Evolutionary conservation across 345 rosid species (phyloP).

Genomic region (Brassica carinata): DNA sequence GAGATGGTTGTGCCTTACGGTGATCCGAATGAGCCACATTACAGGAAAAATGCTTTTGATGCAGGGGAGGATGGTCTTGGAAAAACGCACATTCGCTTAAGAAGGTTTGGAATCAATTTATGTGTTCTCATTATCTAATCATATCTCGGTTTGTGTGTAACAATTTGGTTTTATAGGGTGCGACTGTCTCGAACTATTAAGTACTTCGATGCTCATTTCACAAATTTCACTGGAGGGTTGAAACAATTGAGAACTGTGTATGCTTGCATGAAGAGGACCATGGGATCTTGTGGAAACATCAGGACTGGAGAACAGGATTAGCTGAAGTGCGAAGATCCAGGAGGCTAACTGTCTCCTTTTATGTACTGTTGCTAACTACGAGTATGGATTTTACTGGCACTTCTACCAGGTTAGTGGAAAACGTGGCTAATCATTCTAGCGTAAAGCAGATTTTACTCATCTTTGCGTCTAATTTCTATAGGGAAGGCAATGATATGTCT

Average conservation of each 20-base stretch:
- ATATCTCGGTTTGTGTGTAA: constrained; percentile 20
- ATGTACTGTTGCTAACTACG: constrained; percentile 88
- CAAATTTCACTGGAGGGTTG: constrained; percentile 87
- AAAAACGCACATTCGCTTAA: constrained; percentile 94
- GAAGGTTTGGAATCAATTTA: constrained; percentile 51
- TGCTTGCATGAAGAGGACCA: constrained; percentile 96
- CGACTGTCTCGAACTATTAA: constrained; percentile 83
- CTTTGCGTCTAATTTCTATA: neutral
- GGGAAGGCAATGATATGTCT: constrained; percentile 2
- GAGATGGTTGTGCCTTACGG: constrained; percentile 99
- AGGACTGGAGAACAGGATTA: constrained; percentile 96
- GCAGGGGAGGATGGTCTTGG: constrained; percentile 98
- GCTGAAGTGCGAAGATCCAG: constrained; percentile 94
- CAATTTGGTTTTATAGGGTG: constrained; percentile 53
- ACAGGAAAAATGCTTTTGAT: constrained; percentile 93
- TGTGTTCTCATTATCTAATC: constrained; percentile 22
- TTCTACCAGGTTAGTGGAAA: constrained; percentile 76
- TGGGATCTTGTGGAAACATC: constrained; percentile 93
- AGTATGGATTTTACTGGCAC: constrained; percentile 93
- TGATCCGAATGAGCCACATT: constrained; percentile 97
- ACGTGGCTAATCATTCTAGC: constrained; percentile 13
- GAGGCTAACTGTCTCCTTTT: constrained; percentile 79
- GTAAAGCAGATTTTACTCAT: constrained; percentile 5
- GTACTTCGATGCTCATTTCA: constrained; percentile 90
- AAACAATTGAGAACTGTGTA: constrained; percentile 87